Percentiles rank a stretch among this genome's conserved stretches.
Conservation (phyloP, 164 flowering plant genomes). For the Magnolia officinalis region DNA sequence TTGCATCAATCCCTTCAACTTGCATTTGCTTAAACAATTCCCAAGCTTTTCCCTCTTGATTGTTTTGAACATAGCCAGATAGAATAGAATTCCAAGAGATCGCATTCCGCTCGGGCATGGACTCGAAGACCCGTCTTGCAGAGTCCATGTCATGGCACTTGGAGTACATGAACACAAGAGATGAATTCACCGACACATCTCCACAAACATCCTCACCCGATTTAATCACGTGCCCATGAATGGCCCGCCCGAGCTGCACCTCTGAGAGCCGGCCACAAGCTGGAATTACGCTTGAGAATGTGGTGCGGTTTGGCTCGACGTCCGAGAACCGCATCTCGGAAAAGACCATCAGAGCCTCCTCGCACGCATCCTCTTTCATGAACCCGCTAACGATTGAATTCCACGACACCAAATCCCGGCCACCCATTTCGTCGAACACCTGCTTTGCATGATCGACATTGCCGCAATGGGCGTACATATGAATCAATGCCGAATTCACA, state of each 20-base stretch:
- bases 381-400: slow-evolving; percentile 32
- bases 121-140: slow-evolving; percentile 4
- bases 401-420: slow-evolving; percentile 30
- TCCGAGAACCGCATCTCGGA: slow-evolving; percentile 26
- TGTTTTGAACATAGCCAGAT: slow-evolving; percentile 6
- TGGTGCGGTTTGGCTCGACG: slow-evolving; percentile 43
- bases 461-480: slow-evolving; percentile 57
- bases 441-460: slow-evolving; percentile 26
- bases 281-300: slow-evolving; percentile 47
- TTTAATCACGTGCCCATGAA: slow-evolving; percentile 22
- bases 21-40: slow-evolving; percentile 5
- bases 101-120: slow-evolving; percentile 23
- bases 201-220: slow-evolving; percentile 8
- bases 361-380: slow-evolving; percentile 13
- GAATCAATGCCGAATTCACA: slow-evolving; percentile 53
- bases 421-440: slow-evolving; percentile 35
- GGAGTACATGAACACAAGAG: slow-evolving; percentile 15
- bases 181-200: slow-evolving; percentile 12
- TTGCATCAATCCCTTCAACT: slow-evolving; percentile 5
- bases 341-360: slow-evolving; percentile 41
- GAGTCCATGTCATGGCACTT: slow-evolving; percentile 8
- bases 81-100: slow-evolving; percentile 12
- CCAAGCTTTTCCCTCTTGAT: slow-evolving; percentile 7
- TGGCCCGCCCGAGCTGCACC: slow-evolving; percentile 26
- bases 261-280: slow-evolving; percentile 61